Evolutionary conservation across 2,329 filamentous ascomycete species (phyloP).

Genomic region (Pyricularia sp.): DNA sequence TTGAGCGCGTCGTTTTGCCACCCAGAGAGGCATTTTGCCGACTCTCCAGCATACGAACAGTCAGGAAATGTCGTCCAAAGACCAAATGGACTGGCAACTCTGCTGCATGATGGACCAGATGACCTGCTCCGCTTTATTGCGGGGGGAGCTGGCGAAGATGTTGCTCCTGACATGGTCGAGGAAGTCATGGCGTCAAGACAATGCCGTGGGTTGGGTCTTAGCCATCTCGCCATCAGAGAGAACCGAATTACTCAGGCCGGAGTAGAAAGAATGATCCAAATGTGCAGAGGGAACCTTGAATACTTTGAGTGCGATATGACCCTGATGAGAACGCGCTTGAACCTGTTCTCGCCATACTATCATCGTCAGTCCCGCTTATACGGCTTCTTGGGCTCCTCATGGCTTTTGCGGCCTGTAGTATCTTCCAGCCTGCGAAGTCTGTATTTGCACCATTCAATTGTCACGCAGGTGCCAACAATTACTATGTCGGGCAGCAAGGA

Average conservation of each 20-base stretch:
- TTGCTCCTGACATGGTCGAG: conserved; percentile 10
- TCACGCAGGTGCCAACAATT: conserved; percentile 44
- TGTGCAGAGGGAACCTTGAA: conserved; percentile 36
- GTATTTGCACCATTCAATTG: conserved; percentile 49
- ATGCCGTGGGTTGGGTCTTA: conserved; percentile 27
- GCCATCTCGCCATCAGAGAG: conserved; percentile 43
- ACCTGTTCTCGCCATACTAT: conserved; percentile 6
- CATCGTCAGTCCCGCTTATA: conserved; percentile 22
- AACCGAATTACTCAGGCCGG: conserved; percentile 37
- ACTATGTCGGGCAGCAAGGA: conserved; percentile 8
- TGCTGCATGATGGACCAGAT: conserved; percentile 23
- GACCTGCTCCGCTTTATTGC: conserved; percentile 21
- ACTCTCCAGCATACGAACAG: conserved; percentile 32
- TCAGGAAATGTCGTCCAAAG: conserved; percentile 13
- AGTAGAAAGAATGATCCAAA: conserved; percentile 31
- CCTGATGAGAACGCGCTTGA: conserved; percentile 15
- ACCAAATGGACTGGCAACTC: conserved; percentile 21
- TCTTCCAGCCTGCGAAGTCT: conserved; percentile 43
- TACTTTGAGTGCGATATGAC: conserved; percentile 41
- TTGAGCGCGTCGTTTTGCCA: conserved; percentile 34
- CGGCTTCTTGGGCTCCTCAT: conserved; percentile 34
- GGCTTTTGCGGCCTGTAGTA: conserved; percentile 41
- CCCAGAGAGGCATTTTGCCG: conserved; percentile 36
- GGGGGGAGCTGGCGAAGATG: conserved; percentile 10
- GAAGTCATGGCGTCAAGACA: conserved; percentile 14